Evolutionary conservation across 805 yeast species (phyloP).

Genomic region (Candida khao-thaluensis): DNA sequence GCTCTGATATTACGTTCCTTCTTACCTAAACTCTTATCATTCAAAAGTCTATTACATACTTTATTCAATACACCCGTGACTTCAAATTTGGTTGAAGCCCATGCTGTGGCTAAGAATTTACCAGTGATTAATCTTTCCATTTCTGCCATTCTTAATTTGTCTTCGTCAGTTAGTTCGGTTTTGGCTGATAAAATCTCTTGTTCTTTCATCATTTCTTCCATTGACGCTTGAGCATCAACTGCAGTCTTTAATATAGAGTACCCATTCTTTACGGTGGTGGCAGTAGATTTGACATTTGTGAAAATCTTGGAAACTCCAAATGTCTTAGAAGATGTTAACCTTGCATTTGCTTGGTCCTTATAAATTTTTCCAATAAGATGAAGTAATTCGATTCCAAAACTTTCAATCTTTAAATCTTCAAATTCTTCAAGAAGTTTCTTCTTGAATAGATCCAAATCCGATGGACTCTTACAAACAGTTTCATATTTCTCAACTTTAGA

Average conservation of each 20-base stretch:
- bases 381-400: conserved; percentile 87
- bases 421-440: conserved; percentile 57
- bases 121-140: conserved; percentile 83
- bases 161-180: conserved; percentile 38
- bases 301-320: conserved; percentile 85
- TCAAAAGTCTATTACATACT: conserved; percentile 50
- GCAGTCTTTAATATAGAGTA: conserved; percentile 81
- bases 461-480: conserved; percentile 62
- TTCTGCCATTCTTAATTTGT: conserved; percentile 49
- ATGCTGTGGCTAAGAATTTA: conserved; percentile 87
- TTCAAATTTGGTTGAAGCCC: conserved; percentile 92
- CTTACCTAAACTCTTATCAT: conserved; percentile 60
- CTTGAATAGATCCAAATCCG: conserved; percentile 57
- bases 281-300: conserved; percentile 79
- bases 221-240: conserved; percentile 76
- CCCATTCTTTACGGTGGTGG: conserved; percentile 78
- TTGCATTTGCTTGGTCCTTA: conserved; percentile 69
- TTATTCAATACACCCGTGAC: conserved; percentile 81
- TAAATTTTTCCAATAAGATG: conserved; percentile 83
- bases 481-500: conserved; percentile 46
- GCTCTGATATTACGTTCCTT: conserved; percentile 73
- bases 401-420: conserved; percentile 86
- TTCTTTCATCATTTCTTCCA: conserved; percentile 67
- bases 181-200: conserved; percentile 49
- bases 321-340: conserved; percentile 71